Evolutionary conservation across 208 protist species (phyloP), one percentile per base, ranked within the genome.

Genomic region (Angomonas desouzai): DNA sequence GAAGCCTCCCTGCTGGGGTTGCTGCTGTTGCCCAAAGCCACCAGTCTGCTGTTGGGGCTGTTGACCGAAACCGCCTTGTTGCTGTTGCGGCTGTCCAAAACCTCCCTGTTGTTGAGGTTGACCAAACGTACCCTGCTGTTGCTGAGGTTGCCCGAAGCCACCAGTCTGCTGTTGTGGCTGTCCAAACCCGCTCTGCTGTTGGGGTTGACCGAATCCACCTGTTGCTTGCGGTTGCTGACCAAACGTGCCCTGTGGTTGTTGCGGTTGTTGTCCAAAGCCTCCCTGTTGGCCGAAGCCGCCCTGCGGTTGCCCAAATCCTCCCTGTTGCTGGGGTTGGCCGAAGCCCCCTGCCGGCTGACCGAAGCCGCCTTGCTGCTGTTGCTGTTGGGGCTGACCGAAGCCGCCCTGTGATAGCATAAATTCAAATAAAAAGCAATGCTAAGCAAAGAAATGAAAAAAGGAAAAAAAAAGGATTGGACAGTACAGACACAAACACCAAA

Each of bases 41-140:
- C 66, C 61, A 29, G 34, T 48, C 22, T 59, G 29, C 40, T 62
- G 74, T 36, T 56, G 69, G 4, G 30, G n/a, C 0, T 51, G 55
- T 56, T 82, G 77, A 3, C 77, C 79, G 67, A 87, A 89, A 22
- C 66, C 83, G 40, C 73, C 74, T 22, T 68, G 66, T 48, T 40
- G 58, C 57, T 40, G 27, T 48, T 62, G 66, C 51, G 63, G 59
- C 65, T 81, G 76, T 20, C 73, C 73, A 65, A 85, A 89, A 23
- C 69, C 76, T 57, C 69, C 72, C 18, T n/a, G 55, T 22, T 18
- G 25, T 32, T 3, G n/a, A 2, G 22, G 25, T 4, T 16, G 6
- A 6, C 6, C 36, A 13, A 18, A 18, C 6, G 18, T 16, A 13
- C 25, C n/a, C n/a, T 57, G 51, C n/a, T 6, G 51, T 57, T 57